Conservation (phyloP, 306 rosid genomes). For the Citrullus colocynthis region DNA sequence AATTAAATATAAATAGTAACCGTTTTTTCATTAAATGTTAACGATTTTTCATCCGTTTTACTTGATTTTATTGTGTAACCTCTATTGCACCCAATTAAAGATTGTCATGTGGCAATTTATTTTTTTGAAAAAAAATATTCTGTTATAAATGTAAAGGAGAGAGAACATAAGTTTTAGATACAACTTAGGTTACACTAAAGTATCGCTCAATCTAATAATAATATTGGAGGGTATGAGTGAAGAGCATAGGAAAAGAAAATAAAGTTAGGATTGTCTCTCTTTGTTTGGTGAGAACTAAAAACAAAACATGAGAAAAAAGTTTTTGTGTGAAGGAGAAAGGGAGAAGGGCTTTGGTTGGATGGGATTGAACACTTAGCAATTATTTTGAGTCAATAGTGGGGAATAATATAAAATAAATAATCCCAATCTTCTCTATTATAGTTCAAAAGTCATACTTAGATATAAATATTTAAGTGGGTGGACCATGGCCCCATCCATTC, state of each 20-base stretch:
- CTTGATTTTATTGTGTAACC: too few species aligned
- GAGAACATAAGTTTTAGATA: too few species aligned
- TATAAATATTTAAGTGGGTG: background rate
- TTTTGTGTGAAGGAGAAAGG: background rate
- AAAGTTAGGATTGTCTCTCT: background rate
- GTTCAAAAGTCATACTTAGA: background rate
- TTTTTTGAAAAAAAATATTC: too few species aligned
- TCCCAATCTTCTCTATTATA: background rate
- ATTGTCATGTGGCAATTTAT: too few species aligned
- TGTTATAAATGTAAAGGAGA: too few species aligned
- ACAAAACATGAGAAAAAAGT: background rate
- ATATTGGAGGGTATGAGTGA: background rate
- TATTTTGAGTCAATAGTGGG: background rate
- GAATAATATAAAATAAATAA: background rate
- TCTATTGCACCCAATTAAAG: too few species aligned
- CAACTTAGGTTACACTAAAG: too few species aligned
- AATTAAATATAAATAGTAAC: too few species aligned
- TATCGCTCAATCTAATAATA: background rate
- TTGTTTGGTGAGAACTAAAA: background rate
- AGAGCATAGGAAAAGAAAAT: background rate
- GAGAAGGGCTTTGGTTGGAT: background rate
- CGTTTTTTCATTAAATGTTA: too few species aligned
- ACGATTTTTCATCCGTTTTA: too few species aligned
- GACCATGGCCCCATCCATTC: background rate
- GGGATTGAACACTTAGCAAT: background rate